phyloP scores from a whole-genome alignment of 805 yeast genomes.

The Myxozyma melibiosi region DNA sequence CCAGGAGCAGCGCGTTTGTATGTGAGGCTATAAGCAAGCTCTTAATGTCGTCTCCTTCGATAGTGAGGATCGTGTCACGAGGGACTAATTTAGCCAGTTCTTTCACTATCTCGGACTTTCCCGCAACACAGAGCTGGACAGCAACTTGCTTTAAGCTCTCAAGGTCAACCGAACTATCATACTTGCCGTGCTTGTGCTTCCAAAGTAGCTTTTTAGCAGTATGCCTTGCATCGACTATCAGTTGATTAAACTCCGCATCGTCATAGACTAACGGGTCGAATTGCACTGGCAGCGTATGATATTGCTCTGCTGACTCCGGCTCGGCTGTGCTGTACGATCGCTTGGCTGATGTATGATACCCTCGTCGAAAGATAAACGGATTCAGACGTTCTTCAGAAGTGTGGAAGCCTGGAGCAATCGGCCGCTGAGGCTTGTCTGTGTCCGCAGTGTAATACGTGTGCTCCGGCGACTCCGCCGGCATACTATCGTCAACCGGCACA shows the following conservation, averaged over 20 bases:
- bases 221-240: not conserved
- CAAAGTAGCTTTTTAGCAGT: not conserved
- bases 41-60: slow-evolving; percentile 9
- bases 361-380: slow-evolving; percentile 7
- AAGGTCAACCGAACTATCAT: too few relatives aligned
- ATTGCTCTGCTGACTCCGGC: not conserved
- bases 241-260: not conserved
- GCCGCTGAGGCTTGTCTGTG: not conserved
- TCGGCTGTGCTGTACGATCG: not conserved
- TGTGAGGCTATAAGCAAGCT: slow-evolving; percentile 14
- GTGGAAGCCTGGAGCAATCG: slow-evolving; percentile 10
- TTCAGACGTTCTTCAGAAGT: not conserved
- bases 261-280: not conserved
- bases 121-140: slow-evolving; percentile 3
- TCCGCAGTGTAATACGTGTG: not conserved
- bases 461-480: slow-evolving; percentile 16
- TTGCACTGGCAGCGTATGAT: not conserved
- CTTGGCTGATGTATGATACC: slow-evolving; percentile 3
- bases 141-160: not conserved
- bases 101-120: not conserved
- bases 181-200: too few relatives aligned
- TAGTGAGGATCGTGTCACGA: not conserved
- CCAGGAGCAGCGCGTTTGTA: slow-evolving; percentile 11
- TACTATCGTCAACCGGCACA: not conserved
- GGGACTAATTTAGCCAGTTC: not conserved